Evolutionary conservation across 1,284 basidiomycete species (phyloP).

Genomic region (Ustilago cynodontis): DNA sequence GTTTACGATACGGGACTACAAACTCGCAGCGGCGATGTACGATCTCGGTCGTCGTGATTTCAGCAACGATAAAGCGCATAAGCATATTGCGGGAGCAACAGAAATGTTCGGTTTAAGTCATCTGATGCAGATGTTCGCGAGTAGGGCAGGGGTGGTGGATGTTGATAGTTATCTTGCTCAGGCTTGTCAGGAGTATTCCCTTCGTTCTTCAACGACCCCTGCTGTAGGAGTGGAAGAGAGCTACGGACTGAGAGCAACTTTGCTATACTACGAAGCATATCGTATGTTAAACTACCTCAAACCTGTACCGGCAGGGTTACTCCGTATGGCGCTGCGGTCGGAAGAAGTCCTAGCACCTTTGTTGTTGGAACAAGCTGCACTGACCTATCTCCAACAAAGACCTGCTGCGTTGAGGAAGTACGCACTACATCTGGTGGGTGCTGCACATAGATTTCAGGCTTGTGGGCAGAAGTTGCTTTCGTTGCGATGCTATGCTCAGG

Average conservation of each 20-base stretch:
- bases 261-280: conserved; percentile 65
- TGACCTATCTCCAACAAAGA: conserved; percentile 69
- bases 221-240: conserved; percentile 24
- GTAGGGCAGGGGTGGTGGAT: conserved; percentile 47
- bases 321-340: conserved; percentile 51
- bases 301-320: conserved; percentile 51
- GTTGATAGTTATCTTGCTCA: conserved; percentile 56
- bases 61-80: conserved; percentile 60
- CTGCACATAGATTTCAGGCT: conserved; percentile 73
- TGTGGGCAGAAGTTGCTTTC: conserved; percentile 71
- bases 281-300: conserved; percentile 39
- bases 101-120: conserved; percentile 66
- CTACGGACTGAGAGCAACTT: conserved; percentile 54
- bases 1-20: conserved; percentile 89
- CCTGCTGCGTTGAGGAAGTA: conserved; percentile 70
- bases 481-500: conserved; percentile 53
- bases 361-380: conserved; percentile 73
- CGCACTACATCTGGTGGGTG: conserved; percentile 72
- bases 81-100: conserved; percentile 61
- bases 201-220: conserved; percentile 13
- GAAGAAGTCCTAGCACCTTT: conserved; percentile 74
- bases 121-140: conserved; percentile 54
- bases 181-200: conserved; percentile 42
- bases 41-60: conserved; percentile 77
- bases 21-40: conserved; percentile 86